Evolutionary conservation across 1,284 basidiomycete species (phyloP), one percentile per base, ranked within the genome.

Genomic region (Athelia psychrophila): DNA sequence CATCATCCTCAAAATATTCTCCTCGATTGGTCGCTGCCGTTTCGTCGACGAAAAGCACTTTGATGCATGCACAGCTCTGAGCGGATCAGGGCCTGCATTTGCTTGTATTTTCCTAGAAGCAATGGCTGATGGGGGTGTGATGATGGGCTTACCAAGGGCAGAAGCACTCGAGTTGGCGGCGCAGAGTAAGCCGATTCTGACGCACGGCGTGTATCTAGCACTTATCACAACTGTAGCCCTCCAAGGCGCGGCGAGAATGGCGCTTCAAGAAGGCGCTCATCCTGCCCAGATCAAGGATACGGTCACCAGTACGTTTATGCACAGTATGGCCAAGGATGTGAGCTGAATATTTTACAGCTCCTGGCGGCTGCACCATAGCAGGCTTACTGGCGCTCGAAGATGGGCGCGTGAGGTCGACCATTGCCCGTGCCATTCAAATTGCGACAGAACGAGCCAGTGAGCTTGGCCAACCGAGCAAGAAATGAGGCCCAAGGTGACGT

Each of bases 51-150:
- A 98, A 69, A 96, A 95, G 69, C 89, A 98, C 72, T 99, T 99
- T 65, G 96, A 99, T 71, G 96, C 95, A 2, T 97, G 93, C 65
- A 99, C 97, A 0, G 97, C 97, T 9, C 78, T 99, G 3, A 95
- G 93, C 16, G 97, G 95, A 2, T 94, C 93, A 9, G 97, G 97
- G 0, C 97, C 97, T 27, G 97, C 97, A 0, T 99, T 99, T 69
- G 94, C 93, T 1, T 95, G 93, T 59, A 87, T 99, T 46, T 95
- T 99, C 62, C 78, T 99, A 54, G 97, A 99, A 70, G 96, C 97
- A 1, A 98, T 99, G 95, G 90, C 94, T 2, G 97, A 99, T 70
- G 97, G 97, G 30, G 97, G 94, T 27, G 97, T 99, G 42, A 99
- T 99, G 97, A 99, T 99, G 97, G 97, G 97, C 24, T 75, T 99